A percentile compares a stretch with the other conserved stretches of the same genome.
Conservation (phyloP, 441 rosid genomes). For the Pelargonium citronellum region DNA sequence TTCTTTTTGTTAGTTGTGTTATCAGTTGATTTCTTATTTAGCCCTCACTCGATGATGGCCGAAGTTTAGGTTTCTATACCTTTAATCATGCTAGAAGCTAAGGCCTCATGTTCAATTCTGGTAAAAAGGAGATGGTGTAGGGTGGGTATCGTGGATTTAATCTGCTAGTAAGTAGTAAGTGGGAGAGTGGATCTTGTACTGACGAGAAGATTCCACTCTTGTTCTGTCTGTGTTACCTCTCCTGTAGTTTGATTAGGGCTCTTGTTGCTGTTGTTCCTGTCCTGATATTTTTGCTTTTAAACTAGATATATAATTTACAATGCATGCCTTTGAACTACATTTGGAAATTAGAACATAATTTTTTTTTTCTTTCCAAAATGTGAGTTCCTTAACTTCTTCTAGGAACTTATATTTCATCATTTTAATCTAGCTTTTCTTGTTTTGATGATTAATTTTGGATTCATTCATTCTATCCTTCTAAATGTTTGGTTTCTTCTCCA, state of each 20-base stretch:
- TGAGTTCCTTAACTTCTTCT: neutral
- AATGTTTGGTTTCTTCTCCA: slow-evolving; percentile 22
- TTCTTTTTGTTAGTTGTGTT: neutral
- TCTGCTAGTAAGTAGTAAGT: too few species aligned
- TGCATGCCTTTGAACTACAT: neutral
- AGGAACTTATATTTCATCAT: neutral
- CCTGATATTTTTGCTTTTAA: neutral
- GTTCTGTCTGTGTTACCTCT: too few species aligned
- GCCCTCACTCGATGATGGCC: neutral
- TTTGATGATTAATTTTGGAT: neutral
- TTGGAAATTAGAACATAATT: neutral
- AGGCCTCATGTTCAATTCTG: neutral
- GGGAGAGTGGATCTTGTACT: too few species aligned
- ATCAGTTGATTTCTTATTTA: neutral
- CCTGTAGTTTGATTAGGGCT: neutral
- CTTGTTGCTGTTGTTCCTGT: neutral
- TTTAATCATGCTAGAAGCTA: neutral
- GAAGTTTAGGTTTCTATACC: neutral
- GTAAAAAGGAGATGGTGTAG: too few species aligned
- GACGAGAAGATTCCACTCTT: too few species aligned
- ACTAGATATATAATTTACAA: neutral
- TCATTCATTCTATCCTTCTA: slow-evolving; percentile 12
- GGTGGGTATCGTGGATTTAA: too few species aligned
- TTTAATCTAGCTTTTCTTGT: neutral
- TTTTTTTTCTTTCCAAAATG: neutral